Conservation (phyloP, 2,329 filamentous ascomycete genomes). For the Pestalotiopsis fici region DNA sequence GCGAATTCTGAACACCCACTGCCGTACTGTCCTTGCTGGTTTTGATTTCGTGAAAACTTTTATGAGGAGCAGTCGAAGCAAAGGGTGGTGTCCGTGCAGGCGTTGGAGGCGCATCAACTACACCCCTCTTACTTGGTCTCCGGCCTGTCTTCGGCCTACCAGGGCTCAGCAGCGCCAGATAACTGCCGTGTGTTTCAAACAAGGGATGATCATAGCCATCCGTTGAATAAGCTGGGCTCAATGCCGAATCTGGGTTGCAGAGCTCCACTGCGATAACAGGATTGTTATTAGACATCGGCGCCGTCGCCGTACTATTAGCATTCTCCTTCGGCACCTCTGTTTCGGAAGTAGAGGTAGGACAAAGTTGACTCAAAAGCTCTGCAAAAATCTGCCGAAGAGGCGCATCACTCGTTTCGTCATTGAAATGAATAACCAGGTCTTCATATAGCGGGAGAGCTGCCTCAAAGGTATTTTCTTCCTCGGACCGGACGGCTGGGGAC, state of each 20-base stretch:
- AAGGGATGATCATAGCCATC: constrained; percentile 47
- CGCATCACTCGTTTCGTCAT: constrained; percentile 39
- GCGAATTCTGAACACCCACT: constrained; percentile 56
- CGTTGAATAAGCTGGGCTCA: constrained; percentile 2
- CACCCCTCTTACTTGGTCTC: background rate
- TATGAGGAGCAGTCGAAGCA: constrained; percentile 24
- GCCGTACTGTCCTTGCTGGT: constrained; percentile 44
- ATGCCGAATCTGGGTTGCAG: background rate
- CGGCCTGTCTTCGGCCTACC: constrained; percentile 9
- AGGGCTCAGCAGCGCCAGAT: constrained; percentile 10
- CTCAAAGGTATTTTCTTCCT: constrained; percentile 29
- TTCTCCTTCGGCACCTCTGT: background rate
- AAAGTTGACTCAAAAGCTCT: constrained; percentile 43
- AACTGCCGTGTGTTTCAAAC: constrained; percentile 34
- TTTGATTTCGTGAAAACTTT: constrained; percentile 47
- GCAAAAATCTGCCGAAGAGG: constrained; percentile 48
- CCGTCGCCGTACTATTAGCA: background rate
- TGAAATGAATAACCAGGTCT: constrained; percentile 58
- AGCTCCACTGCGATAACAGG: background rate
- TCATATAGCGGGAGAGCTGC: constrained; percentile 55
- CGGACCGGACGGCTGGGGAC: constrained; percentile 10
- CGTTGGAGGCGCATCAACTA: constrained; percentile 36
- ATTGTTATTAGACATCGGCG: background rate
- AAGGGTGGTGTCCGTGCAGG: constrained; percentile 45
- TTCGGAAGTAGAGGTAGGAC: constrained; percentile 26